Evolutionary conservation across 225 moss, liverwort and hornwort species (phyloP).

Genomic region (Sphagnum tenellum): DNA sequence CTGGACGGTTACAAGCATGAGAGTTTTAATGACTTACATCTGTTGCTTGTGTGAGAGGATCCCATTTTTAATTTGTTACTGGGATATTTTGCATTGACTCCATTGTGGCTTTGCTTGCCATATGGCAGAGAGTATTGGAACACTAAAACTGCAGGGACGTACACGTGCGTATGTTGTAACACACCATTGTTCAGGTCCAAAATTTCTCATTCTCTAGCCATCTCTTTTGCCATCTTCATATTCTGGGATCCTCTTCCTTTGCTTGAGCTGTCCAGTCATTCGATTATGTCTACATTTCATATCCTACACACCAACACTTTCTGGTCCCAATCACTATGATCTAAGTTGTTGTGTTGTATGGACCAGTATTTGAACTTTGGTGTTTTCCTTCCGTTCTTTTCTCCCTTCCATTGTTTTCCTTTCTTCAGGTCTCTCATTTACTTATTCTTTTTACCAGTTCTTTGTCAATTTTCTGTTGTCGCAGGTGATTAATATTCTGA

Average conservation of each 20-base stretch:
- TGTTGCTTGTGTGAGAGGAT: neutral
- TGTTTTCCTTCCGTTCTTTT: neutral
- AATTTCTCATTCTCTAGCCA: neutral
- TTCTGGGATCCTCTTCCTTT: too few relatives aligned
- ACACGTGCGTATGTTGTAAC: constrained; percentile 73
- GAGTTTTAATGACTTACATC: neutral
- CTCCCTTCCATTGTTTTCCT: neutral
- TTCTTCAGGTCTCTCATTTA: neutral
- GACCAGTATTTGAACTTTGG: too few relatives aligned
- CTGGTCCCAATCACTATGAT: too few relatives aligned
- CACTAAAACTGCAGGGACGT: constrained; percentile 59
- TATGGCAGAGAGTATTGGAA: constrained; percentile 80
- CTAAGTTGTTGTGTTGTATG: too few relatives aligned
- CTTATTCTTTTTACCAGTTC: neutral
- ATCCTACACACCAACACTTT: too few relatives aligned
- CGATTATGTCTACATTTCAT: too few relatives aligned
- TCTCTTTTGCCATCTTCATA: too few relatives aligned
- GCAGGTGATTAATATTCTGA: too few relatives aligned
- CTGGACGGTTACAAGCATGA: neutral
- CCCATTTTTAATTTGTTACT: neutral
- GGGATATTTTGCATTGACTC: too few relatives aligned
- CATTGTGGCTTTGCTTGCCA: neutral
- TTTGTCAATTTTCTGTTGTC: too few relatives aligned
- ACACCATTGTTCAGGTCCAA: constrained; percentile 68
- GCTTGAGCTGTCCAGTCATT: too few relatives aligned